phyloP scores from a whole-genome alignment of 2,329 filamentous ascomycete species.

The Xylariaceae sp. region DNA sequence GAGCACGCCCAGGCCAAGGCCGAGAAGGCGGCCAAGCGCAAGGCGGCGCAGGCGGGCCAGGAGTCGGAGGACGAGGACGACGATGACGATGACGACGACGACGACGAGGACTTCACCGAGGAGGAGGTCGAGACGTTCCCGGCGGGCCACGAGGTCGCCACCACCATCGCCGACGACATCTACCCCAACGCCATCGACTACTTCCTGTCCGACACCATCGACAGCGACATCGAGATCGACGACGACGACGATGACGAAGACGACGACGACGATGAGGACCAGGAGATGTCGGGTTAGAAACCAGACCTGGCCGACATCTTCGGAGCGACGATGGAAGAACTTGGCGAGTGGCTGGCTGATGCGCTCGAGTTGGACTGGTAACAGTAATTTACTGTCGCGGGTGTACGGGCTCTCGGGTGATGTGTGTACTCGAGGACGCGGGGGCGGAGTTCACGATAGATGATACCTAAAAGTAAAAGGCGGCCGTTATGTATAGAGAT shows the following conservation, averaged over 20 bases:
- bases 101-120: slow-evolving; percentile 25
- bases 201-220: slow-evolving; percentile 16
- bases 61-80: slow-evolving; percentile 27
- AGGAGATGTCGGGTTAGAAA: slow-evolving; percentile 20
- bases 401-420: too few species aligned
- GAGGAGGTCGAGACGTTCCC: slow-evolving; percentile 24
- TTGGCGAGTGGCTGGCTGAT: too few species aligned
- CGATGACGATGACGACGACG: slow-evolving; percentile 28
- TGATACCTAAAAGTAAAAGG: too few species aligned
- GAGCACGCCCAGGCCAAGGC: slow-evolving; percentile 48
- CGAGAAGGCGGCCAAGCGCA: slow-evolving; percentile 23
- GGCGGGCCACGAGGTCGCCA: slow-evolving; percentile 21
- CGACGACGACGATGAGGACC: slow-evolving; percentile 20
- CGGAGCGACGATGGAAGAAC: too few species aligned
- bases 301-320: too few species aligned
- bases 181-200: slow-evolving; percentile 21
- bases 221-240: slow-evolving; percentile 18
- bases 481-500: too few species aligned
- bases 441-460: too few species aligned
- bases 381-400: too few species aligned
- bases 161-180: slow-evolving; percentile 21
- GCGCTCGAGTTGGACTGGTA: too few species aligned
- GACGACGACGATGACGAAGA: slow-evolving; percentile 18
- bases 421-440: too few species aligned
- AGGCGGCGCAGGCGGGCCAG: slow-evolving; percentile 17